phyloP scores from a whole-genome alignment of 2,329 filamentous ascomycete genomes.

The Diaporthe caulivora region DNA sequence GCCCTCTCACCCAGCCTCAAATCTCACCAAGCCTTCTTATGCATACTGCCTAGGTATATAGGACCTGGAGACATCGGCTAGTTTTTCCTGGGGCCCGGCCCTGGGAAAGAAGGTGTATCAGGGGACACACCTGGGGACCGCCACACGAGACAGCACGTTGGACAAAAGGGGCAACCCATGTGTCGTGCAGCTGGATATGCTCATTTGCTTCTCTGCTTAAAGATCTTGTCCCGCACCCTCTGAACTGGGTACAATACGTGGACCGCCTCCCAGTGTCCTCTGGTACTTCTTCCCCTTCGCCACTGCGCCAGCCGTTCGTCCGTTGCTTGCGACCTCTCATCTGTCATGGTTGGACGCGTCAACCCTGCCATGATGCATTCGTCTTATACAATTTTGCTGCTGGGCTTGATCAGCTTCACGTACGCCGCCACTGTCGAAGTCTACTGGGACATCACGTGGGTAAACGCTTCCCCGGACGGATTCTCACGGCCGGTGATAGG shows the following conservation, averaged over 20 bases:
- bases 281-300: not conserved
- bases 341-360: not conserved
- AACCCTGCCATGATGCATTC: constrained; percentile 27
- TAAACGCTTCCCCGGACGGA: constrained; percentile 53
- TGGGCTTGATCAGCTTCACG: constrained; percentile 43
- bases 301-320: not conserved
- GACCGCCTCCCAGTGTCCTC: not conserved
- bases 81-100: not conserved
- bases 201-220: constrained; percentile 33
- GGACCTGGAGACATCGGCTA: constrained; percentile 7
- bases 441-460: constrained; percentile 57
- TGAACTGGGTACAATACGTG: not conserved
- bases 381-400: not conserved
- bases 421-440: constrained; percentile 50
- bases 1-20: constrained; percentile 21
- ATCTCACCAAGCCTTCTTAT: constrained; percentile 25
- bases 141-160: constrained; percentile 9
- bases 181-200: constrained; percentile 32
- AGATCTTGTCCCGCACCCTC: constrained; percentile 28
- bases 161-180: constrained; percentile 25
- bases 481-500: constrained; percentile 56
- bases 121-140: constrained; percentile 12
- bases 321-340: not conserved
- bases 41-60: not conserved
- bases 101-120: not conserved